Evolutionary conservation across 2,329 filamentous ascomycete species (phyloP), one percentile per base, ranked within the genome.

Genomic region (Ustilaginoidea virens): DNA sequence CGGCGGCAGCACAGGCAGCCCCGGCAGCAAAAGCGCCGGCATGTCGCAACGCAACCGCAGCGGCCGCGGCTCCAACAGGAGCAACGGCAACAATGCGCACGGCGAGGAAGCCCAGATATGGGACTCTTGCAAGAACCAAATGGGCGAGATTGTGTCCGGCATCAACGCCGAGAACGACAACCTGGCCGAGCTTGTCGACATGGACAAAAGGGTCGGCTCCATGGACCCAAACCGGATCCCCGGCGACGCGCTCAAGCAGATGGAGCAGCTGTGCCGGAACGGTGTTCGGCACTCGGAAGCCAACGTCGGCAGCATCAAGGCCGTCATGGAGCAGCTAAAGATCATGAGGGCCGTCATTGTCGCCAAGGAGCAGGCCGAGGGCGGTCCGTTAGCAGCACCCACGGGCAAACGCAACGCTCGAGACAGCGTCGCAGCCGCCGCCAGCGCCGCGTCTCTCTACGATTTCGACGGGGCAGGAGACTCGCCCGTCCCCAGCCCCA

Each of bases 31-130:
- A n/a, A n/a, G n/a, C n/a, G n/a, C n/a, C 29, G 30, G 40, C 30
- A 61, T 60, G 56, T 58, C 56, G 24, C 56, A 60, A 41, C 49
- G 56, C 35, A 58, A 56, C 35, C 54, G 58, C 31, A 58, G 55
- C 39, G 55, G 54, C 29, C 56, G 57, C 36, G 56, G 55, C 22
- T 56, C 53, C 23, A 56, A 55, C 43, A 52, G 57, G 23, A 60
- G 57, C 44, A 59, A 56, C 27, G 54, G 55, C 16, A 50, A 53
- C 35, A 39, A 36, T 19, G 23, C 48, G 6, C 53, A 57, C 18
- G 58, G 58, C 17, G 58, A 61, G 36, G 58, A 61, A 38, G 52
- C 49, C 7, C 47, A 55, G 26, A 50, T 60, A 5, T 61, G 58
- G 58, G 55, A 60, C 19, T 38, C 43, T 2, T 53, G 48, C 39